These are phyloP conservation scores for Plasmopara muralis DNA, from an alignment of 352 stramenopile species.

Conservation along the genomic window DNA sequence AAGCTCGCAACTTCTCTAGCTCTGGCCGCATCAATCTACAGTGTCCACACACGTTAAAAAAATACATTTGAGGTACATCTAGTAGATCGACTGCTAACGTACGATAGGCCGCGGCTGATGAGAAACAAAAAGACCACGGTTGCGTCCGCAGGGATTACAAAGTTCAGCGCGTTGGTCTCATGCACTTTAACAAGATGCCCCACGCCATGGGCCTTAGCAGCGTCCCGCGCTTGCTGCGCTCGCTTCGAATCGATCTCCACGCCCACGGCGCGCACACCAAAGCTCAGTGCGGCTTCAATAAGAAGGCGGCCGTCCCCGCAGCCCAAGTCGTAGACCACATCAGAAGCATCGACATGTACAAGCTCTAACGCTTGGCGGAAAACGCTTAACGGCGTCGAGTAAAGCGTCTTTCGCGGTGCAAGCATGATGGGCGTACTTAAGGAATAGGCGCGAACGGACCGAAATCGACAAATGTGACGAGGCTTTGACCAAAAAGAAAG, in stretches of 20 bases:
- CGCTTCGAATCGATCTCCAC: slow-evolving; percentile 62
- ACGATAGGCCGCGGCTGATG: slow-evolving; percentile 64
- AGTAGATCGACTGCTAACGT: slow-evolving; percentile 7
- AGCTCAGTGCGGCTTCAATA: slow-evolving; percentile 41
- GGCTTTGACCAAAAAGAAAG: too few species aligned
- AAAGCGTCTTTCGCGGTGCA: slow-evolving; percentile 68
- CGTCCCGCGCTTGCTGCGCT: slow-evolving; percentile 22
- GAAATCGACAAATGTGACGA: too few species aligned
- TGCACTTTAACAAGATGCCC: slow-evolving; percentile 55
- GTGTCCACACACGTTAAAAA: not conserved
- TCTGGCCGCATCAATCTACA: slow-evolving; percentile 44
- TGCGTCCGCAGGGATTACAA: slow-evolving; percentile 47
- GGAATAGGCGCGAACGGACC: too few species aligned
- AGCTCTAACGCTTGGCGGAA: slow-evolving; percentile 55
- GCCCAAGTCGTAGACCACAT: slow-evolving; percentile 77
- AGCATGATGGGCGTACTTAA: slow-evolving; percentile 33
- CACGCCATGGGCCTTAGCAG: slow-evolving; percentile 24
- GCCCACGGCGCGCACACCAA: slow-evolving; percentile 49
- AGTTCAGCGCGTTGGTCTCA: slow-evolving; percentile 65
- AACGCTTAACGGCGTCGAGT: slow-evolving; percentile 65
- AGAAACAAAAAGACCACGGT: slow-evolving; percentile 79
- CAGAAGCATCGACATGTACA: slow-evolving; percentile 22
- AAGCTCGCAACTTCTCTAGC: slow-evolving; percentile 34
- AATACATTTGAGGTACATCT: not conserved
- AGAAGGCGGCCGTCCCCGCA: slow-evolving; percentile 71